Base-by-base conservation (phyloP, 495 filamentous ascomycete genomes). In the Sphaerosporella brunnea region DNA sequence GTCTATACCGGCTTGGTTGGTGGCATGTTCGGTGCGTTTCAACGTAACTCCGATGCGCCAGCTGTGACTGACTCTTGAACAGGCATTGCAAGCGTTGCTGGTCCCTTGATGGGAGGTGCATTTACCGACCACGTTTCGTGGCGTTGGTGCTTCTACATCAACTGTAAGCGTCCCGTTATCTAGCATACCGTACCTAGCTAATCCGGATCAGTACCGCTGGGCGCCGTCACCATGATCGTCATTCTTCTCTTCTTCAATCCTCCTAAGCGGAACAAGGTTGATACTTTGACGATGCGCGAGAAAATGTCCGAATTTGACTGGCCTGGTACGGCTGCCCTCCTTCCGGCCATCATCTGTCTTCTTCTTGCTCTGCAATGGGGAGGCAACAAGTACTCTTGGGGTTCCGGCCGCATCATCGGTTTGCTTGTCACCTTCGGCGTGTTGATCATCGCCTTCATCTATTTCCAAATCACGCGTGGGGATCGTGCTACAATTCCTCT, bases 311-410 rank as follows among this genome's bases (percentile, higher is more conserved):
- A 76, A 39, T 67, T 90, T 36, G 84, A 93, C 59, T 68, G 76
- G 0, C 53, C 72, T 2, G 84, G 84, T 2, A 79, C 74, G 0
- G 2, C 68, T 1, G 61, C 81, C 44, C 82, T 93, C 56, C 65
- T 92, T 32, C 82, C 82, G 1, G 70, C 68, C 10, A 73, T 93
- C 21, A 67, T 87, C 51, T 78, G 72, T 51, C 62, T 88, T 1
- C 60, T 93, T 11, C 66, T 94, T 0, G 86, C 86, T 0, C 66
- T 94, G 16, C 83, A 90, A 60, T 93, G 85, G 85, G 85, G 84
- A 36, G 85, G 84, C 2, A 70, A 70, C 0, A 71, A 64, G 23
- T 84, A 87, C 50, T 50, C 63, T 0, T 92, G 84, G 84, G 57
- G 50, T 39, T 69, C 68, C 51, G 73, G 68, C 42, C 74, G 77